Conservation (phyloP, 306 rosid genomes). For the Calophaca sinica region DNA sequence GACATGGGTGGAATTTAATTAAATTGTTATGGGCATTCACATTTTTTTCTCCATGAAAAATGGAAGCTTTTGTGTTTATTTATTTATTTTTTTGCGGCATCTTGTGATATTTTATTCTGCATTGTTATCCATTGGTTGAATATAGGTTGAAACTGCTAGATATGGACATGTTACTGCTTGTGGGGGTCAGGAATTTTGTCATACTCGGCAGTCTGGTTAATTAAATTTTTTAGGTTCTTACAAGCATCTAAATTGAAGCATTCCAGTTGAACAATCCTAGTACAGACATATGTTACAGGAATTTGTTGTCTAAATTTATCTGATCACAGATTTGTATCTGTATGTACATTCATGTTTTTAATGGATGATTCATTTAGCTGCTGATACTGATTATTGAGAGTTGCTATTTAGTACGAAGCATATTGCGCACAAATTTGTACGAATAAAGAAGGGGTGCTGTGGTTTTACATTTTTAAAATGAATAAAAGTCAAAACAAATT, state of each 20-base stretch:
- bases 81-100: neutral
- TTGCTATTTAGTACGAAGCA: no score
- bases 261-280: no score
- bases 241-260: no score
- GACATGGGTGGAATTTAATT: conserved; percentile 33
- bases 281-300: neutral
- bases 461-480: no score
- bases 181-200: neutral
- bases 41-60: conserved; percentile 1
- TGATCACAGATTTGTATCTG: neutral
- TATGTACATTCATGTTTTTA: conserved; percentile 1
- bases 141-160: conserved; percentile 8
- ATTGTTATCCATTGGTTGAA: conserved; percentile 7
- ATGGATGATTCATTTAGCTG: conserved; percentile 25
- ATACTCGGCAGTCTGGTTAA: neutral
- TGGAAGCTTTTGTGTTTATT: neutral
- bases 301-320: conserved; percentile 1
- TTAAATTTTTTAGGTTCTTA: no score
- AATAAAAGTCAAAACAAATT: no score
- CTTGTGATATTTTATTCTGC: conserved; percentile 22
- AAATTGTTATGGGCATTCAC: neutral
- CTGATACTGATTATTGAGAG: conserved; percentile 34
- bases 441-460: no score
- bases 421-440: no score
- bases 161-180: neutral